phyloP scores from a whole-genome alignment of 352 stramenopile genomes.

The Globisporangium orthogonon region DNA sequence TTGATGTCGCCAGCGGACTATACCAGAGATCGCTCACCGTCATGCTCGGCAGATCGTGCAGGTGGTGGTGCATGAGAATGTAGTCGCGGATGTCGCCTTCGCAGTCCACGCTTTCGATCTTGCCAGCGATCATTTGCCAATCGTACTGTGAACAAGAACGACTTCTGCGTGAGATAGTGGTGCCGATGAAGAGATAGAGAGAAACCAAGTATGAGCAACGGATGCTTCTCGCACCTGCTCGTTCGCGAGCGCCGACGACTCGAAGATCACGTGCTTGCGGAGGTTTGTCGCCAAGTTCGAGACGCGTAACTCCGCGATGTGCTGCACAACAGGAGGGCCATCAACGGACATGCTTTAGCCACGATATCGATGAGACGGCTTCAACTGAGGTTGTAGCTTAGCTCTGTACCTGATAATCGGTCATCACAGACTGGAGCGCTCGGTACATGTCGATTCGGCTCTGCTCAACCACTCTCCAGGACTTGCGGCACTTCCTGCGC shows the following conservation, averaged over 20 bases:
- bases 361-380: too few relatives aligned
- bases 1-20: constrained; percentile 21
- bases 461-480: constrained; percentile 56
- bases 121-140: constrained; percentile 71
- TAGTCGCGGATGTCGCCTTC: constrained; percentile 67
- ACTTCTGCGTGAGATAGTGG: not conserved
- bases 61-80: constrained; percentile 38
- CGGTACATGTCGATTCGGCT: constrained; percentile 66
- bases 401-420: constrained; percentile 63
- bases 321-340: constrained; percentile 20
- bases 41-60: constrained; percentile 33
- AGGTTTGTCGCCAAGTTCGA: constrained; percentile 66
- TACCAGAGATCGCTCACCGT: constrained; percentile 65
- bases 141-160: constrained; percentile 46
- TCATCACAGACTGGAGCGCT: constrained; percentile 58
- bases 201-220: not conserved
- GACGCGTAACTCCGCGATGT: constrained; percentile 74
- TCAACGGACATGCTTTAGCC: not conserved
- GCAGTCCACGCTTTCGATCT: constrained; percentile 66
- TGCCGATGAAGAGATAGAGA: not conserved
- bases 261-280: constrained; percentile 80
- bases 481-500: constrained; percentile 51
- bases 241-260: constrained; percentile 74
- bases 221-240: constrained; percentile 44
- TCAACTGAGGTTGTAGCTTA: not conserved